Percentiles rank a stretch among this genome's conserved stretches.
Conservation (phyloP, 176 grass and related monocot genomes). For the Rhynchospora pubera region DNA sequence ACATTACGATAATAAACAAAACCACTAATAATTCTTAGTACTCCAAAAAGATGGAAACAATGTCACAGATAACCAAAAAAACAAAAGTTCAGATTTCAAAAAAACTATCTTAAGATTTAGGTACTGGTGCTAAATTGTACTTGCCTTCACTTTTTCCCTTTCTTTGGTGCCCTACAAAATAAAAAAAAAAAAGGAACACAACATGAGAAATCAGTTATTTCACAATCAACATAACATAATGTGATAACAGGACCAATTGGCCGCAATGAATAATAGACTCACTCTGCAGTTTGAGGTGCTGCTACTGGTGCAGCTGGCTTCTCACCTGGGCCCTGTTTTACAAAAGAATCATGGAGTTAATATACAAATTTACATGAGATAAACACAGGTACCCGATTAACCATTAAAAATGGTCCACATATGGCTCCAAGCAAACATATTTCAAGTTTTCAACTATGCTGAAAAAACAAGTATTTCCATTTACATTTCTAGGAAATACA, state of each 20-base stretch:
- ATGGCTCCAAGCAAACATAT: background rate
- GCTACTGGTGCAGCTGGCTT: constrained; percentile 24
- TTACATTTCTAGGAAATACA: background rate
- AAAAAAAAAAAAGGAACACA: background rate
- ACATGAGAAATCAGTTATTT: background rate
- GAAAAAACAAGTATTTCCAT: background rate
- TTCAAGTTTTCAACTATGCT: background rate
- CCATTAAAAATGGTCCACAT: background rate
- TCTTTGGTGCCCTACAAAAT: constrained; percentile 36
- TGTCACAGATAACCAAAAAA: constrained; percentile 22
- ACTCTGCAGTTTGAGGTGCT: constrained; percentile 31
- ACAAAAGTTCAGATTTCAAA: constrained; percentile 33
- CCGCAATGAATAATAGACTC: background rate
- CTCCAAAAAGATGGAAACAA: background rate
- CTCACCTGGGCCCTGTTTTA: constrained; percentile 35
- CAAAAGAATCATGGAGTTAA: background rate
- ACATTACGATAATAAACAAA: constrained; percentile 17
- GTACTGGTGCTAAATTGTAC: constrained; percentile 7
- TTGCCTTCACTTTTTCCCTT: constrained; percentile 41
- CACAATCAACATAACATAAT: background rate
- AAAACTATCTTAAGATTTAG: constrained; percentile 18
- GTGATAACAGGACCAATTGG: background rate
- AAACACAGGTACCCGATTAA: background rate
- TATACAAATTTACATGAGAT: background rate
- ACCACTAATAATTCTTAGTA: constrained; percentile 1